A percentile compares a stretch with the other conserved stretches of the same genome.
Conservation (phyloP, 1,139 yeast species). For the Lodderomyces jiufengensis region DNA sequence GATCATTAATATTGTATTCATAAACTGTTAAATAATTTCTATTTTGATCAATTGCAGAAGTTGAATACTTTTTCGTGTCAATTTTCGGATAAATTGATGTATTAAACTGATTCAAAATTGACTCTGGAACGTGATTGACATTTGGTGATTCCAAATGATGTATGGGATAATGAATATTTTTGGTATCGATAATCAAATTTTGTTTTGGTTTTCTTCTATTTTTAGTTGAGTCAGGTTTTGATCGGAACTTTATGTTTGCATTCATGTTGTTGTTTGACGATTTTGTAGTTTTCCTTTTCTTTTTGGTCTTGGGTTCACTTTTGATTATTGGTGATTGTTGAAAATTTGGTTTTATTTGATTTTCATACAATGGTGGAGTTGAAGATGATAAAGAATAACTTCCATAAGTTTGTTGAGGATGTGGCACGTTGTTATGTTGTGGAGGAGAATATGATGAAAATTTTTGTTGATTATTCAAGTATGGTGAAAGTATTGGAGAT, state of each 20-base stretch:
- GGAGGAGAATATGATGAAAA: too few relatives aligned
- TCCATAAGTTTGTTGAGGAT: too few relatives aligned
- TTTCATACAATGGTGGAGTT: too few relatives aligned
- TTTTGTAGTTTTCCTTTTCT: conserved; percentile 2
- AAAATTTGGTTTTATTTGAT: conserved; percentile 1
- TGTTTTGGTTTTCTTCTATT: conserved; percentile 6
- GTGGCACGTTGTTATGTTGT: too few relatives aligned
- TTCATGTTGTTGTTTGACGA: not conserved
- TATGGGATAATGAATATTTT: conserved; percentile 11
- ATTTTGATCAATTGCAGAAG: conserved; percentile 56
- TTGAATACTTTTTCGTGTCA: conserved; percentile 65
- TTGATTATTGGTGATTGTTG: not conserved
- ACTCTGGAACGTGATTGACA: conserved; percentile 4
- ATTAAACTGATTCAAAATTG: conserved; percentile 6
- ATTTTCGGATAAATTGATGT: conserved; percentile 28
- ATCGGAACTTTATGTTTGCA: not conserved
- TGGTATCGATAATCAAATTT: conserved; percentile 1
- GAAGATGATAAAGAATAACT: too few relatives aligned
- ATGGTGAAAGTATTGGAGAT: conserved; percentile 2
- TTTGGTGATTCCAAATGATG: conserved; percentile 1
- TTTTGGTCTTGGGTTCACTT: conserved; percentile 3
- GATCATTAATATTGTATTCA: conserved; percentile 62
- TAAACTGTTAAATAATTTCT: conserved; percentile 69
- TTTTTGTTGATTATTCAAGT: not conserved
- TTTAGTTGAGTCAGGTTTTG: conserved; percentile 4